These are phyloP conservation scores for Malbranchea zuffiana DNA, from an alignment of 2,329 filamentous ascomycete species.

Conservation along the genomic window DNA sequence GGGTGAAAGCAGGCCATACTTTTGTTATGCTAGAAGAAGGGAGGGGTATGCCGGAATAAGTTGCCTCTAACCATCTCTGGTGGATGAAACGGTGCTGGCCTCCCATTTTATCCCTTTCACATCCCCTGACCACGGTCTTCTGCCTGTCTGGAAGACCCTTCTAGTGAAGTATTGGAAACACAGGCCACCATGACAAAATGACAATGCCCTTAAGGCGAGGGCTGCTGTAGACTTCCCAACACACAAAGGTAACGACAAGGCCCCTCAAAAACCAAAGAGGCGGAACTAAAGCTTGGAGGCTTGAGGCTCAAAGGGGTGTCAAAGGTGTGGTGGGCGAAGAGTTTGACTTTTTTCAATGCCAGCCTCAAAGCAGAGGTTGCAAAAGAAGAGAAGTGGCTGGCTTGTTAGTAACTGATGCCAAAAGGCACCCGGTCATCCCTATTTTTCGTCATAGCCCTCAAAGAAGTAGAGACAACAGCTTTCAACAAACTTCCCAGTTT, in stretches of 20 bases:
- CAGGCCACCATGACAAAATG: no score
- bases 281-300: background rate
- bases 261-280: slow-evolving; percentile 1
- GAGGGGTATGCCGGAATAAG: no score
- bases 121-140: no score
- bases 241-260: background rate
- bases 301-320: slow-evolving; percentile 3
- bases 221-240: background rate
- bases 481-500: slow-evolving; percentile 5
- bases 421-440: background rate
- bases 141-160: no score
- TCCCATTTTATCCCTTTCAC: no score
- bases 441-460: slow-evolving; percentile 1
- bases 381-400: slow-evolving; percentile 1
- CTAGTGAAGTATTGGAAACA: no score
- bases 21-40: no score
- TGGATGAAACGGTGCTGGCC: no score
- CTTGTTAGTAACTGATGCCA: background rate
- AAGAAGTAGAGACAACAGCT: slow-evolving; percentile 4
- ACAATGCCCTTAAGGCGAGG: no score
- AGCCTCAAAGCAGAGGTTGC: slow-evolving; percentile 3
- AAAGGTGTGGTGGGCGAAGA: background rate
- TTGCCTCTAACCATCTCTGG: no score
- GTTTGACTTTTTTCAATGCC: slow-evolving; percentile 2
- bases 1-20: slow-evolving; percentile 1